Base-by-base conservation (phyloP, 2,329 filamentous ascomycete genomes). In the Alternaria dauci region DNA sequence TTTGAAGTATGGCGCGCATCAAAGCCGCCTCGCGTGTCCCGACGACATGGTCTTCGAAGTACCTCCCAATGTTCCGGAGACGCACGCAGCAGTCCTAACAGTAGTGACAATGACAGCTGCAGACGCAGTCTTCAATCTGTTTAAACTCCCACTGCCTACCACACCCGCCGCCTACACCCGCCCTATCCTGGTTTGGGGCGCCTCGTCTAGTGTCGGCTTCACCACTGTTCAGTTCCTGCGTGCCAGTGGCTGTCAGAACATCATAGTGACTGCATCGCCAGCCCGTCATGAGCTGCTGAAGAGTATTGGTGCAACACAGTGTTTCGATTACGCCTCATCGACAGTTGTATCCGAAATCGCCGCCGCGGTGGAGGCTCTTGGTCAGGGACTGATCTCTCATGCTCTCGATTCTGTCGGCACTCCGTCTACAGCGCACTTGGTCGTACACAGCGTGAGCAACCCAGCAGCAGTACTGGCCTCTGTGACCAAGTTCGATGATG, bases 71-170 rank as follows among this genome's bases (percentile, higher is more conserved):
- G 55, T 82, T 14, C 74, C 75, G 2, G 70, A 79, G 55, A 69
- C 80, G 55, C 79, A 80, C 55, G 84, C 83, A 2, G 82, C 80
- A 12, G 84, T 84, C 0, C 68, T 87, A 4, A 81, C 84, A 0
- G 81, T 83, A 41, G 88, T 86, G 38, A 52, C 59, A 11, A 81
- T 87, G 36, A 87, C 85, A 1, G 84, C 82, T n/a, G 84, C 87
- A 67, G 84, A 88, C 66, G 79, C 83, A 11, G 71, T 84, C 6
- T 78, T 76, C 3, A 71, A 70, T 1, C 83, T 87, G 53, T 76
- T 88, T 20, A 77, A 72, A 0, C 70, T 88, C 14, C 79, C 80
- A 20, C 78, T 87, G 0, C 84, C 85, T 0, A 78, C 81, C 30
- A 82, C 82, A 0, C 68, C 74, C n/a, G 73, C 65, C 9, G 82